Evolutionary conservation across 768 basidiomycete genomes (phyloP).

Genomic region (Lentinula aciculospora): DNA sequence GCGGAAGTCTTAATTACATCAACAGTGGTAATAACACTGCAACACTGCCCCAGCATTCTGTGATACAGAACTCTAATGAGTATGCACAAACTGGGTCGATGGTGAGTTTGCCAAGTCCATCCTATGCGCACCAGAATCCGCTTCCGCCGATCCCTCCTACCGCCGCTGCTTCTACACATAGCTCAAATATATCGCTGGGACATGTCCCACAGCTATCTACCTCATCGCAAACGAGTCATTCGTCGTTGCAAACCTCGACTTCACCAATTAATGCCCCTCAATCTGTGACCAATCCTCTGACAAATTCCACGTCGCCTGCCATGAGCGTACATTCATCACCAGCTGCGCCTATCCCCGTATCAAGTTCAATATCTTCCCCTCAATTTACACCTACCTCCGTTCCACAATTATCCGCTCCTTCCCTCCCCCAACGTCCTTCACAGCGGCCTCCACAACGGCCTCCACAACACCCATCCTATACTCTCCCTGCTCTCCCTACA

Average conservation of each 20-base stretch:
- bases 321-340: background rate
- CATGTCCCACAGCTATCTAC: background rate
- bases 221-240: too few species aligned
- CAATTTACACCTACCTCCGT: background rate
- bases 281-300: too few species aligned
- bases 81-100: background rate
- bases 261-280: too few species aligned
- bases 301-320: background rate
- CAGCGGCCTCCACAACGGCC: background rate
- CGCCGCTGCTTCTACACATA: background rate
- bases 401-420: background rate
- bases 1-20: too few species aligned
- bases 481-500: background rate
- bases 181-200: background rate
- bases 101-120: background rate
- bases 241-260: too few species aligned
- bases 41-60: background rate
- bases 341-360: background rate
- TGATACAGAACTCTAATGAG: background rate
- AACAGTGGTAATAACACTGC: too few species aligned
- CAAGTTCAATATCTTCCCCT: background rate
- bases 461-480: background rate
- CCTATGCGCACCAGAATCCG: background rate
- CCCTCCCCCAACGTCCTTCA: background rate
- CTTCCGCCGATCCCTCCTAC: background rate